Evolutionary conservation across 495 filamentous ascomycete genomes (phyloP).

Genomic region (Friedmanniomyces simplex): DNA sequence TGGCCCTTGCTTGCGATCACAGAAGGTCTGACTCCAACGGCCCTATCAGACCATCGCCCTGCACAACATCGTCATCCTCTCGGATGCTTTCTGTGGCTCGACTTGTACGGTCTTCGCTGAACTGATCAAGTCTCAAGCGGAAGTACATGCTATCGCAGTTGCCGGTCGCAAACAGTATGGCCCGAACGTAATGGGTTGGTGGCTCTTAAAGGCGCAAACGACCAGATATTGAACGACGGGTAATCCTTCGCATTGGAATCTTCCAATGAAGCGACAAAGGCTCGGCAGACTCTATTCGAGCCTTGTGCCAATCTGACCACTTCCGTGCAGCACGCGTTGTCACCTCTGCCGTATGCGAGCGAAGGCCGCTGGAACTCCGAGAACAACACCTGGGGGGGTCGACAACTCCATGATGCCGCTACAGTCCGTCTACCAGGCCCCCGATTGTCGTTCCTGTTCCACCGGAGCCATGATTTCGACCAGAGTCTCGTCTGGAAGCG

Average conservation of each 20-base stretch:
- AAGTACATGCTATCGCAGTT: constrained; percentile 39
- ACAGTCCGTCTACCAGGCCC: constrained; percentile 31
- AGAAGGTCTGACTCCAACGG: constrained; percentile 48
- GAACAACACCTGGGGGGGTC: constrained; percentile 25
- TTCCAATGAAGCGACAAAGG: neutral
- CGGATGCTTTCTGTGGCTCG: constrained; percentile 41
- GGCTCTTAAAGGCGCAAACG: constrained; percentile 25
- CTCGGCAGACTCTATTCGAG: neutral
- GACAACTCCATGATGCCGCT: constrained; percentile 23
- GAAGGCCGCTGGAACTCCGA: constrained; percentile 19
- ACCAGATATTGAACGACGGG: neutral
- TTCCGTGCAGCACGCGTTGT: neutral
- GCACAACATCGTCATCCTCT: constrained; percentile 29
- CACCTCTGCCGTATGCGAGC: neutral
- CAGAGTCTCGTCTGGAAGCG: constrained; percentile 26
- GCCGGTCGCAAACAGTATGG: constrained; percentile 37
- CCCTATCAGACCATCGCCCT: constrained; percentile 30
- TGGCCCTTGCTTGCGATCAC: neutral
- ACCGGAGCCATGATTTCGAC: constrained; percentile 27
- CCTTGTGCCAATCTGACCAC: neutral
- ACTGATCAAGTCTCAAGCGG: constrained; percentile 39
- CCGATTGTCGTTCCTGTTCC: constrained; percentile 30
- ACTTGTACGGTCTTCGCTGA: constrained; percentile 46
- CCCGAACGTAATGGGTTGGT: constrained; percentile 30
- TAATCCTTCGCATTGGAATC: neutral